phyloP scores from a whole-genome alignment of 257 asterid species.

The Voacanga thouarsii region DNA sequence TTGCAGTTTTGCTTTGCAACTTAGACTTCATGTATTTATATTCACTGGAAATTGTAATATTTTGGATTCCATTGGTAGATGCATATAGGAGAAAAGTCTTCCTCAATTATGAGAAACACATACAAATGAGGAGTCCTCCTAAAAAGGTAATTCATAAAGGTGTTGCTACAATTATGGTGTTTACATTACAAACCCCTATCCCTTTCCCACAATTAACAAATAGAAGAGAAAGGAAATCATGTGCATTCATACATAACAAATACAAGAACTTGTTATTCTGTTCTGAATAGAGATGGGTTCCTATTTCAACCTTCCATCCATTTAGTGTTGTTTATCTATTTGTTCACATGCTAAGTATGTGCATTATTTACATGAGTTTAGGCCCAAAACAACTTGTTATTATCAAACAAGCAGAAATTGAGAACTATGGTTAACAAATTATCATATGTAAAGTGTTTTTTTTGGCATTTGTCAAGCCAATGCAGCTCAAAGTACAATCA shows the following conservation, averaged over 20 bases:
- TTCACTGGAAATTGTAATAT: background rate
- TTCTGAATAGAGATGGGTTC: background rate
- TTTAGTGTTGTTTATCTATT: background rate
- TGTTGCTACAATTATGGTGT: background rate
- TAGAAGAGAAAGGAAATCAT: no score
- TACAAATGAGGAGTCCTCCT: conserved; percentile 91
- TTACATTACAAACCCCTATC: background rate
- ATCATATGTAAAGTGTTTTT: background rate
- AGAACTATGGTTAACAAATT: background rate
- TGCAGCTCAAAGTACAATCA: background rate
- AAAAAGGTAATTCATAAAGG: conserved; percentile 57
- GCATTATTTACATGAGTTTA: background rate
- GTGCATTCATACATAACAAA: no score
- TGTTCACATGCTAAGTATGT: background rate
- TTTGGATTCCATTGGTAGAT: conserved; percentile 42
- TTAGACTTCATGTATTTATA: no score
- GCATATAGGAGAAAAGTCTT: conserved; percentile 73
- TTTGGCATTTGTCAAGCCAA: background rate
- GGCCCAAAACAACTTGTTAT: background rate
- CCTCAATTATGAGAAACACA: conserved; percentile 84
- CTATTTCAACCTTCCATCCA: background rate
- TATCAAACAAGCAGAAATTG: background rate
- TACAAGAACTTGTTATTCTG: background rate
- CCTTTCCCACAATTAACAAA: no score
- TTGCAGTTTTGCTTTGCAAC: no score